Evolutionary conservation across 495 filamentous ascomycete species (phyloP).

Genomic region (Penicillium pancosmium): DNA sequence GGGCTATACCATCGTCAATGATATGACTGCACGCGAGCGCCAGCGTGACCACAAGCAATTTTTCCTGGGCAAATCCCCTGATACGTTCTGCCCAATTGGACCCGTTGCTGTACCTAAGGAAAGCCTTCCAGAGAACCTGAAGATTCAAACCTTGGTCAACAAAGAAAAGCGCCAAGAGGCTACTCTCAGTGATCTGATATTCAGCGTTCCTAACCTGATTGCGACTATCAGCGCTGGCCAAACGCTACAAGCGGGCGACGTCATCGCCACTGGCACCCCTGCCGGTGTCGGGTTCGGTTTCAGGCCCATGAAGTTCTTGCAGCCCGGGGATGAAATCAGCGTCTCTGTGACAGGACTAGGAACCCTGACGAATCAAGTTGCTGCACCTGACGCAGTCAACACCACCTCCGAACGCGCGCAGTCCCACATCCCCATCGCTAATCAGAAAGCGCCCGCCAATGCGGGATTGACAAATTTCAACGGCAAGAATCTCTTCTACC

Average conservation of each 20-base stretch:
- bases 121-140: constrained; percentile 56
- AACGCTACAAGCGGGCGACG: constrained; percentile 68
- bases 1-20: constrained; percentile 61
- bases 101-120: constrained; percentile 53
- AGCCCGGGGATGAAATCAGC: constrained; percentile 54
- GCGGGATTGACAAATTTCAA: constrained; percentile 45
- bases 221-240: constrained; percentile 66
- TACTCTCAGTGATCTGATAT: constrained; percentile 70
- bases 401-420: constrained; percentile 9
- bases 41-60: constrained; percentile 63
- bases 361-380: constrained; percentile 46
- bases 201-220: constrained; percentile 66
- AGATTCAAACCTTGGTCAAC: constrained; percentile 65
- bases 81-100: constrained; percentile 60
- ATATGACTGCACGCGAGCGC: constrained; percentile 56
- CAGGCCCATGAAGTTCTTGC: constrained; percentile 47
- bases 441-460: constrained; percentile 14
- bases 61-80: constrained; percentile 57
- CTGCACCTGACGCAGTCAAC: constrained; percentile 18
- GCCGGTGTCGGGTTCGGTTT: constrained; percentile 56
- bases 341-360: constrained; percentile 43
- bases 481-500: constrained; percentile 44
- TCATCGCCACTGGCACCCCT: constrained; percentile 76
- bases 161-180: constrained; percentile 65
- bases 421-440: constrained; percentile 16